Conservation (phyloP, 345 rosid species). For the Salix exigua region DNA sequence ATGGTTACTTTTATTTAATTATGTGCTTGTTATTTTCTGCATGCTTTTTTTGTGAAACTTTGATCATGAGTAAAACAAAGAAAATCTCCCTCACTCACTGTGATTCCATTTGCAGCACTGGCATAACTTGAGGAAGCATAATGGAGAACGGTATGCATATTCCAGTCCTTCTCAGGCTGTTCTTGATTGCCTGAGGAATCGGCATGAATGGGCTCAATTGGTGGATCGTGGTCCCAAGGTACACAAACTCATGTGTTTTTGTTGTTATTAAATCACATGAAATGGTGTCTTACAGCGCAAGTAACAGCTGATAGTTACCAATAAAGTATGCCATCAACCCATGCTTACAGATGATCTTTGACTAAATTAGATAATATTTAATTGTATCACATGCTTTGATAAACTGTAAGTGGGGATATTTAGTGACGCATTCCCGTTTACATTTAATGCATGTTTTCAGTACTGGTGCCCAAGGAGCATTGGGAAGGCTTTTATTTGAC, state of each 20-base stretch:
- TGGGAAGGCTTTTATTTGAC: not conserved
- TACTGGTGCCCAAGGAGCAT: not conserved
- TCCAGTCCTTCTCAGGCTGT: slow-evolving; percentile 98
- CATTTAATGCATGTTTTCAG: not conserved
- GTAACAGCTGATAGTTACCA: not conserved
- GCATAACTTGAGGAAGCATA: slow-evolving; percentile 95
- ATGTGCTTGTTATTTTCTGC: slow-evolving; percentile 8
- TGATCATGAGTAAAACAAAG: not conserved
- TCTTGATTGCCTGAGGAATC: slow-evolving; percentile 93
- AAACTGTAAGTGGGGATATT: not conserved
- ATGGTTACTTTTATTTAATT: slow-evolving; percentile 20
- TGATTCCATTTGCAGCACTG: slow-evolving; percentile 68
- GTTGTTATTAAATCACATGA: too few species aligned
- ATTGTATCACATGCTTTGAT: not conserved
- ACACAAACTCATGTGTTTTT: not conserved
- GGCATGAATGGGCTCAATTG: slow-evolving; percentile 94
- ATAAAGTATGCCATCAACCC: not conserved
- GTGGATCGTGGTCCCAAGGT: slow-evolving; percentile 99
- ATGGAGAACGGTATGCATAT: slow-evolving; percentile 97
- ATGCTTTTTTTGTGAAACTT: not conserved
- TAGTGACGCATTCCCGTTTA: not conserved
- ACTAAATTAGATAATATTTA: not conserved
- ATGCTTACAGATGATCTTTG: not conserved
- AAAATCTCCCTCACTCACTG: not conserved
- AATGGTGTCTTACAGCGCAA: not conserved